These are phyloP conservation scores for Ambrosia artemisiifolia DNA, from an alignment of 129 eudicot genomes.

Conservation along the genomic window DNA sequence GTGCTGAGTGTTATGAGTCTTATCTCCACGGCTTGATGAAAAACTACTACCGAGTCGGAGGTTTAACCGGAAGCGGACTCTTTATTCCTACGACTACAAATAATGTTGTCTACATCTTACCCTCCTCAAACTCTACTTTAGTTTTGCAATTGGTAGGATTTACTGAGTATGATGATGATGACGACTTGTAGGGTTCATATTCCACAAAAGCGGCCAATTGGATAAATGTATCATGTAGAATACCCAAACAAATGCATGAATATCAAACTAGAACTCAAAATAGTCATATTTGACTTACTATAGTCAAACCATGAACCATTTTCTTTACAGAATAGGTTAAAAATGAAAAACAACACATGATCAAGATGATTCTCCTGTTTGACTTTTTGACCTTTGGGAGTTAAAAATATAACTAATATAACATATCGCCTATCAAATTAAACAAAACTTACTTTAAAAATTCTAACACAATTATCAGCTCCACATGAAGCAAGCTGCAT, in stretches of 20 bases:
- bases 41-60: too few species aligned
- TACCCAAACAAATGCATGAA: slow-evolving; percentile 1
- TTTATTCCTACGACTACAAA: too few species aligned
- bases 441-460: slow-evolving; percentile 48
- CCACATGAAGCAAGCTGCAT: slow-evolving; percentile 92
- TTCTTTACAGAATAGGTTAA: slow-evolving; percentile 5
- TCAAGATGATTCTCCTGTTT: neutral
- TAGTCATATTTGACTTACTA: slow-evolving; percentile 2
- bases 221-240: slow-evolving; percentile 18
- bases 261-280: slow-evolving; percentile 4
- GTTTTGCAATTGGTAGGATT: too few species aligned
- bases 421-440: slow-evolving; percentile 4
- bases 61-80: too few species aligned
- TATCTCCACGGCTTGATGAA: too few species aligned
- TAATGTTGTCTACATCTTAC: too few species aligned
- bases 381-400: neutral
- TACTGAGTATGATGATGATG: too few species aligned
- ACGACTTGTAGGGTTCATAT: slow-evolving; percentile 10
- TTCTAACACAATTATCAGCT: slow-evolving; percentile 88
- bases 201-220: slow-evolving; percentile 20
- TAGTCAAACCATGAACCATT: slow-evolving; percentile 20
- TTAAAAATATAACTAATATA: neutral
- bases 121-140: too few species aligned
- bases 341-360: neutral
- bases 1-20: too few species aligned